Evolutionary conservation across 2,329 filamentous ascomycete genomes (phyloP), one percentile per base, ranked within the genome.

Genomic region (Apiospora pterosperma): DNA sequence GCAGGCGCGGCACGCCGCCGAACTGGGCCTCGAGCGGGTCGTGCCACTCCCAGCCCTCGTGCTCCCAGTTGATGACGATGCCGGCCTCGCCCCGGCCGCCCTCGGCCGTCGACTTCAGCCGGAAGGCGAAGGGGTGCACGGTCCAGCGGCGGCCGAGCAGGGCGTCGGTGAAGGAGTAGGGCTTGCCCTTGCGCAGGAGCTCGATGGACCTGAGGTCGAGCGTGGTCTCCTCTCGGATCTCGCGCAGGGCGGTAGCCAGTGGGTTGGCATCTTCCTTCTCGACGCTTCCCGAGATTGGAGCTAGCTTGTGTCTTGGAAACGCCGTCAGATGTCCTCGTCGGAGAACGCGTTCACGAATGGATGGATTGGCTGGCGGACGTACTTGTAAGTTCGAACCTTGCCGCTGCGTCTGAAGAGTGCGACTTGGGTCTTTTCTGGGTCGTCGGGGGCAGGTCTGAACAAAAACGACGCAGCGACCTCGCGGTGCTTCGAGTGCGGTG

Each of bases 401-500:
- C 78, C 79, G 70, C 88, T 90, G 16, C 89, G 82, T 55, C 82
- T 80, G 73, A 91, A 91, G 0, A 91, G 78, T 1, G 88, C 88
- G 6, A 91, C 85, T 41, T 78, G 77, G 1, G 82, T 77, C 36
- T 73, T 74, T 5, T 67, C 70, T 36, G 71, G 66, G n/a, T 76
- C 72, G 34, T 75, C 71, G 19, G 76, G 69, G 2, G 79, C 76
- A 23, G 78, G 76, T 63, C 79, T 81, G 75, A 86, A 81, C 67
- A 86, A 79, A 71, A 86, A 86, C 59, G 79, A 81, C 2, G 79
- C 81, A 1, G 82, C 82, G 4, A 86, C 82, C 1, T 76, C 76
- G 63, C 79, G 78, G 65, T 74, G 75, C 67, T 74, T 74, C 38
- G 76, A 66, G 10, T 68, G 64, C 61, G 44, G 12, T 2, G 25